Conservation (phyloP, 2,329 filamentous ascomycete species). For the Aspergillus ibericus region DNA sequence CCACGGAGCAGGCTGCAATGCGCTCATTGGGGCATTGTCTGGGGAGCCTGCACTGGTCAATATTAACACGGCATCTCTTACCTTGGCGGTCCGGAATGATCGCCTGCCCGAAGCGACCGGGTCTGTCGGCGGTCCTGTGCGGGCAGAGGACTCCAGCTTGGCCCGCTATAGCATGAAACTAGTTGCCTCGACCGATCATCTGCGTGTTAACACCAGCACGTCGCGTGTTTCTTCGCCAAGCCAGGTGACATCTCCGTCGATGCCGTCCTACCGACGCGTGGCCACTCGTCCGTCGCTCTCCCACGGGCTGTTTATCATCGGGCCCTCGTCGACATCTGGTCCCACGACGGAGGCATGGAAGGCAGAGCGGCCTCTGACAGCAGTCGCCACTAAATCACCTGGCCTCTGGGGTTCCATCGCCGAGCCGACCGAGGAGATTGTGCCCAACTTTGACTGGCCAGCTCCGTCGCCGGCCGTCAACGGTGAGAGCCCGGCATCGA, state of each 20-base stretch:
- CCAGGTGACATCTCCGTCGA: conserved; percentile 23
- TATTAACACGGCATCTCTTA: conserved; percentile 85
- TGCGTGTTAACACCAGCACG: conserved; percentile 49
- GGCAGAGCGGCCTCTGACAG: conserved; percentile 22
- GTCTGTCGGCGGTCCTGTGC: conserved; percentile 7
- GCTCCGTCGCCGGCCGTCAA: conserved; percentile 17
- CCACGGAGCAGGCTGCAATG: conserved; percentile 94
- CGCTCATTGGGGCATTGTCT: conserved; percentile 85
- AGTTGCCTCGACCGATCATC: conserved; percentile 61
- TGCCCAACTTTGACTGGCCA: conserved; percentile 39
- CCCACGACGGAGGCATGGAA: conserved; percentile 24
- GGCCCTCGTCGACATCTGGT: conserved; percentile 19
- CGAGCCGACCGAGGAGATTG: conserved; percentile 30
- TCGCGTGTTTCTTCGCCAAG: conserved; percentile 25
- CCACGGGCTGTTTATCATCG: conserved; percentile 27
- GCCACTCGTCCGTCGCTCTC: conserved; percentile 28
- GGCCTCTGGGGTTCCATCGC: conserved; percentile 41
- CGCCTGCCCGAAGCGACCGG: conserved; percentile 18
- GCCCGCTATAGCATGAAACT: conserved; percentile 60
- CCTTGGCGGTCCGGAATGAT: conserved; percentile 72
- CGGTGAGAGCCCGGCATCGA: not conserved
- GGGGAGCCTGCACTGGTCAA: conserved; percentile 89
- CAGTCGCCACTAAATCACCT: conserved; percentile 19
- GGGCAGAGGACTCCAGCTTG: conserved; percentile 34
- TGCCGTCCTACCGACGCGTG: conserved; percentile 34